A percentile compares a stretch with the other conserved stretches of the same genome.
These are phyloP conservation scores for Benincasa hispida DNA, from an alignment of 306 rosid species.

Conservation along the genomic window DNA sequence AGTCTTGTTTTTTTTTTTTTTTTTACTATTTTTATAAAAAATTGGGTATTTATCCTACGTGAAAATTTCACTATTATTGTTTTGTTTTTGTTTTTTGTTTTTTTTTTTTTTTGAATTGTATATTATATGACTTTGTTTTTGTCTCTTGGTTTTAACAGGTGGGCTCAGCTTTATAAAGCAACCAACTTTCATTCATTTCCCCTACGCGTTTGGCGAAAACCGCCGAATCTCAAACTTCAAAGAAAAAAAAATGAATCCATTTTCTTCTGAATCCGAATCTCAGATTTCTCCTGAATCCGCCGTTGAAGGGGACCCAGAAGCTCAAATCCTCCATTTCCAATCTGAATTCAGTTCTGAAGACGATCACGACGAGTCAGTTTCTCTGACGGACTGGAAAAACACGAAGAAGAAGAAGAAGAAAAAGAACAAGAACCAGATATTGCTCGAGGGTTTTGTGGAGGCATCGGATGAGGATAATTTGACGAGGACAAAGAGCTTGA, in stretches of 20 bases:
- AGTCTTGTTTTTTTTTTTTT: too few species aligned
- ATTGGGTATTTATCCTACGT: too few species aligned
- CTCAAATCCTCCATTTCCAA: background rate
- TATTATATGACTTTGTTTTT: background rate
- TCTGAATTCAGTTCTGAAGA: background rate
- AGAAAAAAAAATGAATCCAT: slow-evolving; percentile 7
- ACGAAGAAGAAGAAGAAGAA: slow-evolving; percentile 1
- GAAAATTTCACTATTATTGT: too few species aligned
- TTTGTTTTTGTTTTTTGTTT: too few species aligned
- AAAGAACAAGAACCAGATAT: slow-evolving; percentile 41
- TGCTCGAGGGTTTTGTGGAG: slow-evolving; percentile 59
- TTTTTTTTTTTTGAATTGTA: too few species aligned
- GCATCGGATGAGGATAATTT: slow-evolving; percentile 40
- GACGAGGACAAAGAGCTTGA: slow-evolving; percentile 53
- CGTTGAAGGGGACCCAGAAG: slow-evolving; percentile 7
- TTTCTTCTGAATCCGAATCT: slow-evolving; percentile 11
- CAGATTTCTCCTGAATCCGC: slow-evolving; percentile 13
- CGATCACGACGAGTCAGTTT: background rate
- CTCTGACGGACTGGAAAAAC: slow-evolving; percentile 1
- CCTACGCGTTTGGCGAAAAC: background rate
- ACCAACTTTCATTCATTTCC: background rate
- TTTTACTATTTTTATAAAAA: too few species aligned
- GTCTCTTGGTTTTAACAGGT: background rate
- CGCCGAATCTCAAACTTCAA: background rate
- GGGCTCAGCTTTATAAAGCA: slow-evolving; percentile 1